A percentile compares a stretch with the other conserved stretches of the same genome.
These are phyloP conservation scores for Leccinum imitatum DNA, from an alignment of 768 basidiomycete species.

Conservation along the genomic window DNA sequence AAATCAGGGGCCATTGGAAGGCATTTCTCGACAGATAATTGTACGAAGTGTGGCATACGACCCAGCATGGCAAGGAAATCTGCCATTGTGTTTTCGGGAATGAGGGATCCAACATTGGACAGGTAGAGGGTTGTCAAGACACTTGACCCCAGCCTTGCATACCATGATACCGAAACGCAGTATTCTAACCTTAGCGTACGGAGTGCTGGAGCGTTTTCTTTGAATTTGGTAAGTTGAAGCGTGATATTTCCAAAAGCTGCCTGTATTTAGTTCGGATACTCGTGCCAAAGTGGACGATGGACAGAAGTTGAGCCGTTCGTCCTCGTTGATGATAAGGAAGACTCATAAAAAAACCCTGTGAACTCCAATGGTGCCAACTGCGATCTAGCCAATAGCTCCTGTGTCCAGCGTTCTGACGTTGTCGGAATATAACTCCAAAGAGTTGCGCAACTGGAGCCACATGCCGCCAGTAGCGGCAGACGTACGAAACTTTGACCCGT, in stretches of 20 bases:
- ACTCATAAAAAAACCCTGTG: too few species aligned
- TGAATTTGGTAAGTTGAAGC: neutral
- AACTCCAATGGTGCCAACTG: too few species aligned
- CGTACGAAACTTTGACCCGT: too few species aligned
- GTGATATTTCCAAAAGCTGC: neutral
- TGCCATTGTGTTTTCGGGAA: neutral
- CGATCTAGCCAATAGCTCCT: too few species aligned
- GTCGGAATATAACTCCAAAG: too few species aligned
- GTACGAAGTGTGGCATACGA: neutral
- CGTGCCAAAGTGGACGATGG: neutral
- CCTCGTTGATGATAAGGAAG: too few species aligned
- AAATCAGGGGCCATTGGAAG: neutral
- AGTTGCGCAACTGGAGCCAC: too few species aligned
- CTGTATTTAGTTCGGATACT: too few species aligned
- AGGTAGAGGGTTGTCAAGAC: neutral
- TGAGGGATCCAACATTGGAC: neutral
- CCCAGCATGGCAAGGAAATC: neutral
- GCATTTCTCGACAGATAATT: neutral
- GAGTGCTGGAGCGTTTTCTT: neutral
- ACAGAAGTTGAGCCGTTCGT: neutral
- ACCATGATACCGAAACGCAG: neutral
- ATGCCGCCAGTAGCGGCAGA: too few species aligned
- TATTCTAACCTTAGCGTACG: neutral
- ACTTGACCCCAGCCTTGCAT: neutral
- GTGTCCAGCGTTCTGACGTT: too few species aligned